Percentiles rank a stretch among this genome's conserved stretches.
These are phyloP conservation scores for Phytopythium montanum DNA, from an alignment of 352 stramenopile species.

Conservation along the genomic window DNA sequence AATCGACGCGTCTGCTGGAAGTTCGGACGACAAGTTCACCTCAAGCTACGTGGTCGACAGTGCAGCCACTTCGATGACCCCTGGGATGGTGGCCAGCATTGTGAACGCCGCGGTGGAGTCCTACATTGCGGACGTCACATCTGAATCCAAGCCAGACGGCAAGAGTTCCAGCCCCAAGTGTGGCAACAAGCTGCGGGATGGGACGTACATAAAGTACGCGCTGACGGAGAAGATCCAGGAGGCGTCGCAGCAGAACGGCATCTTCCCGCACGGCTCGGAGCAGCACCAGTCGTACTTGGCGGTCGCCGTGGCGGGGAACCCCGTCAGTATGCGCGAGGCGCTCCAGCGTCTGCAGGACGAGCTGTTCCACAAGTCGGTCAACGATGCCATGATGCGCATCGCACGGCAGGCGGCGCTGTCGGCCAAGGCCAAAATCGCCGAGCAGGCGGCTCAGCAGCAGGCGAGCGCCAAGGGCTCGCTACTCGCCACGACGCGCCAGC, in stretches of 20 bases:
- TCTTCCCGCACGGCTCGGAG: constrained; percentile 68
- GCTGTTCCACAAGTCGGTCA: constrained; percentile 68
- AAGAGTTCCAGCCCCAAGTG: neutral
- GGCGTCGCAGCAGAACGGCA: constrained; percentile 55
- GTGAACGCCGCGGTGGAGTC: neutral
- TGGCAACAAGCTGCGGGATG: constrained; percentile 1
- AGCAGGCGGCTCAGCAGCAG: constrained; percentile 73
- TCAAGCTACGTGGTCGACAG: neutral
- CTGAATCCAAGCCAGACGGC: neutral
- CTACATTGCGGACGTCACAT: neutral
- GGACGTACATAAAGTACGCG: constrained; percentile 73
- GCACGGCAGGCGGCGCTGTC: constrained; percentile 74
- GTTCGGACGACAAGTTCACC: neutral
- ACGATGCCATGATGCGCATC: constrained; percentile 82
- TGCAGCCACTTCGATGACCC: neutral
- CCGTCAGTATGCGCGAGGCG: constrained; percentile 50
- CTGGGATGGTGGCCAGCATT: neutral
- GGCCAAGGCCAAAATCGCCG: constrained; percentile 77
- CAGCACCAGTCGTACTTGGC: constrained; percentile 48
- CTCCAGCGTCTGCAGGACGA: constrained; percentile 55
- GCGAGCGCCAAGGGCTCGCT: constrained; percentile 46
- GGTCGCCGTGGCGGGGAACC: constrained; percentile 41
- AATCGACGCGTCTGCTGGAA: neutral
- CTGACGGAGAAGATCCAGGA: constrained; percentile 74
- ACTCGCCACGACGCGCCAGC: constrained; percentile 67